These are phyloP conservation scores for Penicillium parvum DNA, from an alignment of 495 filamentous ascomycete genomes.

Conservation along the genomic window DNA sequence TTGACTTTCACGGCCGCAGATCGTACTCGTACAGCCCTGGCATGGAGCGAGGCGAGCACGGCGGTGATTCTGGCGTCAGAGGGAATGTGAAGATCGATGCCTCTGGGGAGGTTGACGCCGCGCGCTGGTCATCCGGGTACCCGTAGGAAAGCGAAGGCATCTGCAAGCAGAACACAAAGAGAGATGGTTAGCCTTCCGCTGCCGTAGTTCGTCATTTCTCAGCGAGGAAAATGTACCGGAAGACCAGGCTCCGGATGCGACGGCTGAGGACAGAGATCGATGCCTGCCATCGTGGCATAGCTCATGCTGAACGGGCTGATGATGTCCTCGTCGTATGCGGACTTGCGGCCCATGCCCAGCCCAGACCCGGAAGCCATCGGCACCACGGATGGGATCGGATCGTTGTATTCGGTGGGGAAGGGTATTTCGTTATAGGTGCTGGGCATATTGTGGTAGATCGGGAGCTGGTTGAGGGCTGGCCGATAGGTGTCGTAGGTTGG, in stretches of 20 bases:
- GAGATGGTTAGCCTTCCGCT: slow-evolving; percentile 21
- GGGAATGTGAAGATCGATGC: slow-evolving; percentile 35
- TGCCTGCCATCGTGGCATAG: slow-evolving; percentile 68
- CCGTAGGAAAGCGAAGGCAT: slow-evolving; percentile 83
- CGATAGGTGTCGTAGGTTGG: slow-evolving; percentile 62
- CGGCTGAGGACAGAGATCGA: slow-evolving; percentile 57
- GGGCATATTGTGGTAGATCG: slow-evolving; percentile 62
- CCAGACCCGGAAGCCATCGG: slow-evolving; percentile 58
- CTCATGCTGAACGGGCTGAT: slow-evolving; percentile 73
- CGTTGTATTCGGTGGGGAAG: slow-evolving; percentile 58
- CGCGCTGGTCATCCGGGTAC: slow-evolving; percentile 74
- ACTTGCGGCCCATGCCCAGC: slow-evolving; percentile 29
- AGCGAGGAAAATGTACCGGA: slow-evolving; percentile 43
- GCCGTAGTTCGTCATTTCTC: background rate
- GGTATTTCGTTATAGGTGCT: slow-evolving; percentile 52
- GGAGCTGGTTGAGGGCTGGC: slow-evolving; percentile 59
- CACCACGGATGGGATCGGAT: slow-evolving; percentile 57
- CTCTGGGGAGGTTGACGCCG: slow-evolving; percentile 36
- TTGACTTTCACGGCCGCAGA: slow-evolving; percentile 11
- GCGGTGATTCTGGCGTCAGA: slow-evolving; percentile 36
- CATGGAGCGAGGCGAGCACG: slow-evolving; percentile 31
- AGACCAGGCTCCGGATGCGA: slow-evolving; percentile 30
- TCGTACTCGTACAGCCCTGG: slow-evolving; percentile 24
- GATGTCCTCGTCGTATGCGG: slow-evolving; percentile 57
- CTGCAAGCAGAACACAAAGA: slow-evolving; percentile 43